These are phyloP conservation scores for Aspergillus arachidicola DNA, from an alignment of 2,329 filamentous ascomycete species.

Conservation along the genomic window DNA sequence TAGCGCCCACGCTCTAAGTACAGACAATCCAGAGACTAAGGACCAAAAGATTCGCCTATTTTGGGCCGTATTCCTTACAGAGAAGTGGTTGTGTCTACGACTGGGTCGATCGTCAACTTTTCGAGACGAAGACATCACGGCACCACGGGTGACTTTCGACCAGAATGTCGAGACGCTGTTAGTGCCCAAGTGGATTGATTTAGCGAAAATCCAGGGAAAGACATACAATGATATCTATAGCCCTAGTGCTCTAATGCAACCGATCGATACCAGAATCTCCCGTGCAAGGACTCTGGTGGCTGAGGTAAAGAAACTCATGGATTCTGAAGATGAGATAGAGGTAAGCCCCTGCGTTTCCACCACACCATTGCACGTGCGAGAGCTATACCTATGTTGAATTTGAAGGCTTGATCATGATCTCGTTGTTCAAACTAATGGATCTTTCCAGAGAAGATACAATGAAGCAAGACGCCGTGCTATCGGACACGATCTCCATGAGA, in stretches of 20 bases:
- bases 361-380: not conserved
- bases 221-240: slow-evolving; percentile 20
- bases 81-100: slow-evolving; percentile 1
- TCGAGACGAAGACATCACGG: slow-evolving; percentile 8
- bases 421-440: not conserved
- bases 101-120: slow-evolving; percentile 6
- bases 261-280: slow-evolving; percentile 9
- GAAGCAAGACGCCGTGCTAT: not conserved
- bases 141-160: not conserved
- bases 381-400: not conserved
- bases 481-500: not conserved
- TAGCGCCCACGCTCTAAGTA: not conserved
- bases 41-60: slow-evolving; percentile 7
- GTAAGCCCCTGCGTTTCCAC: not conserved
- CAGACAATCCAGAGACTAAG: not conserved
- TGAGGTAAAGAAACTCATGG: slow-evolving; percentile 11
- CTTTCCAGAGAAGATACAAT: not conserved
- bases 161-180: slow-evolving; percentile 1
- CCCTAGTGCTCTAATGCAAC: slow-evolving; percentile 15
- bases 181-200: slow-evolving; percentile 9
- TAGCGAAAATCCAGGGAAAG: slow-evolving; percentile 16
- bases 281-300: slow-evolving; percentile 11
- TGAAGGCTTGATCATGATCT: not conserved
- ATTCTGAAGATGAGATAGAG: not conserved
- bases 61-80: slow-evolving; percentile 1